Evolutionary conservation across 306 rosid species (phyloP).

Genomic region (Sophora flavescens): DNA sequence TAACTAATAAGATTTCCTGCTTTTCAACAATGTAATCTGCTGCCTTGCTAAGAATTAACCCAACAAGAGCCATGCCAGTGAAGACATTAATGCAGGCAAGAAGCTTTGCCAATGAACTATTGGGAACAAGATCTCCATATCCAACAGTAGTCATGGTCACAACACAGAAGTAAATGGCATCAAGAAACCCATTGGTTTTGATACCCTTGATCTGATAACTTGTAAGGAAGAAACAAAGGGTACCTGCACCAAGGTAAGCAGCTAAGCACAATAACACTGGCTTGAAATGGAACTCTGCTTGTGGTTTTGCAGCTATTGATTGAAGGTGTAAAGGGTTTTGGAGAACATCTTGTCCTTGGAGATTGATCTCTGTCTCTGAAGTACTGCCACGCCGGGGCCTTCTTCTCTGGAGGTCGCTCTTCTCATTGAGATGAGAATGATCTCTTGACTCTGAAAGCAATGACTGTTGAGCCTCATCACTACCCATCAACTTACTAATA

Average conservation of each 20-base stretch:
- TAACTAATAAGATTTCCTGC: conserved; percentile 69
- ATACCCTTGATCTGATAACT: conserved; percentile 65
- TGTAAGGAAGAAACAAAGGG: conserved; percentile 70
- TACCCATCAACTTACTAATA: conserved; percentile 57
- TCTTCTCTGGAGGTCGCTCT: conserved; percentile 59
- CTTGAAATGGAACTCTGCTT: conserved; percentile 56
- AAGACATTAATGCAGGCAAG: conserved; percentile 82
- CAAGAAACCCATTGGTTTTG: conserved; percentile 72
- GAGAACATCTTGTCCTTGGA: conserved; percentile 41
- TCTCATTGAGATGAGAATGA: conserved; percentile 50
- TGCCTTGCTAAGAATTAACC: conserved; percentile 75
- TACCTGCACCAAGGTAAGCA: conserved; percentile 70
- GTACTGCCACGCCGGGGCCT: conserved; percentile 23
- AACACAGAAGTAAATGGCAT: conserved; percentile 81
- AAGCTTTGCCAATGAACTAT: conserved; percentile 65
- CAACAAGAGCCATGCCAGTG: conserved; percentile 74
- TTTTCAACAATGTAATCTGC: conserved; percentile 83
- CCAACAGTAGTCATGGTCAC: conserved; percentile 95
- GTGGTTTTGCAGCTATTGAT: conserved; percentile 29
- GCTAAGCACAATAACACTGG: conserved; percentile 54
- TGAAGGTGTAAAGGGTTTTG: conserved; percentile 21
- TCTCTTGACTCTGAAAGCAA: conserved; percentile 59
- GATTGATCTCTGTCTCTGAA: conserved; percentile 41
- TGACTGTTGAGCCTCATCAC: conserved; percentile 59
- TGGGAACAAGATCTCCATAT: conserved; percentile 89